These are phyloP conservation scores for Fusarium mundagurra DNA, from an alignment of 2,329 filamentous ascomycete genomes.

Conservation along the genomic window DNA sequence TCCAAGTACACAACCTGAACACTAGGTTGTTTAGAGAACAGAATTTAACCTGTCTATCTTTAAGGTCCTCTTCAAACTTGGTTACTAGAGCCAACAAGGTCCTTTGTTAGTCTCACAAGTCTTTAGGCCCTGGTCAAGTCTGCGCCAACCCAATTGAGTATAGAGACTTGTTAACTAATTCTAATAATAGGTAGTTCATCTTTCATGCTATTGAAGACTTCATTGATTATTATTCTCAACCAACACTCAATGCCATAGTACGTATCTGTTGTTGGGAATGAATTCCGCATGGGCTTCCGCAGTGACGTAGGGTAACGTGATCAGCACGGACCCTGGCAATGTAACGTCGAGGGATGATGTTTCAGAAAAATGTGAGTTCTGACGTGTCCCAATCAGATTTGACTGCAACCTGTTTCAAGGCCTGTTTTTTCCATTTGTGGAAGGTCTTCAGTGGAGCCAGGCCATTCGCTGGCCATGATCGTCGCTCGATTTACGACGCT, in stretches of 20 bases:
- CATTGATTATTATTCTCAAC: not conserved
- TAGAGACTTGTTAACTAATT: not conserved
- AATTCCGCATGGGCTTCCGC: not conserved
- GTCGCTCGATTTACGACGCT: not conserved
- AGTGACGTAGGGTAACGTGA: slow-evolving; percentile 4
- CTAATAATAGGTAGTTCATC: not conserved
- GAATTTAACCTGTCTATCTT: not conserved
- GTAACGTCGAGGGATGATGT: not conserved
- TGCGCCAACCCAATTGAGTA: not conserved
- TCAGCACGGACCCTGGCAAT: not conserved
- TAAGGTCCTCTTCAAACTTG: accelerated
- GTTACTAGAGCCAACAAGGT: not conserved
- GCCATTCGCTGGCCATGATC: not conserved
- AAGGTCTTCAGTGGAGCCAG: not conserved
- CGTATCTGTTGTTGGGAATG: not conserved
- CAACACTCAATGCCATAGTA: not conserved
- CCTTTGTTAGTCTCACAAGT: not conserved
- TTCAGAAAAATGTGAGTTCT: not conserved
- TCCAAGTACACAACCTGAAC: not conserved
- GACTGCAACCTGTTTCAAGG: not conserved
- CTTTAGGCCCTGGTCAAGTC: too few relatives aligned
- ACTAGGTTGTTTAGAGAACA: accelerated
- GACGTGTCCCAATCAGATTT: not conserved
- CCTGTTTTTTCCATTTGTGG: not conserved
- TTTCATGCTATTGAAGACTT: too few relatives aligned